Evolutionary conservation across 371 early-diverging fungal genomes (phyloP).

Genomic region (Mucor velutinosus): DNA sequence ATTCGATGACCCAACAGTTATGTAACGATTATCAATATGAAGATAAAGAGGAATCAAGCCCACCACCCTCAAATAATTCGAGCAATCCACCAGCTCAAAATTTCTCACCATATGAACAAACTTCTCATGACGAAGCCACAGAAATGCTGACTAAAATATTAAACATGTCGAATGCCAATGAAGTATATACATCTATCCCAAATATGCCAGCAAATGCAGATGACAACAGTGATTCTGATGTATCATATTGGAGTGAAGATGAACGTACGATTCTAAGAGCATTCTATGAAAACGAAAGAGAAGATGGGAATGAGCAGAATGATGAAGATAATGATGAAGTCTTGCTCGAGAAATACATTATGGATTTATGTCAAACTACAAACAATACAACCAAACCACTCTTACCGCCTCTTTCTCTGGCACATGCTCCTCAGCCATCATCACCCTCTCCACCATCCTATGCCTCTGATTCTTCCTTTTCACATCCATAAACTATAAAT

Average conservation of each 20-base stretch:
- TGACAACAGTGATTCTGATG: constrained; percentile 11
- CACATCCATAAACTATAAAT: not conserved
- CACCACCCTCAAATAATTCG: not conserved
- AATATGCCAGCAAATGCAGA: not conserved
- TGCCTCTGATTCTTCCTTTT: not conserved
- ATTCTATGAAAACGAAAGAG: constrained; percentile 22
- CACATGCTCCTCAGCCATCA: not conserved
- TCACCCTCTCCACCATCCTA: not conserved
- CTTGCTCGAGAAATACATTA: not conserved
- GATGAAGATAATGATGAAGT: constrained; percentile 10
- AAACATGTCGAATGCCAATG: constrained; percentile 17
- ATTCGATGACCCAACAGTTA: constrained; percentile 24
- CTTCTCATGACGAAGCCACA: constrained; percentile 3
- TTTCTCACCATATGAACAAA: not conserved
- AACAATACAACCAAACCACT: not conserved
- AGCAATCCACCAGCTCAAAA: not conserved
- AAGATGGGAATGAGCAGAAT: constrained; percentile 7
- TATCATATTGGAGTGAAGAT: constrained; percentile 19
- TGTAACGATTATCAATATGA: constrained; percentile 14
- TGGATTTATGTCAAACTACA: constrained; percentile 3
- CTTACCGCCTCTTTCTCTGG: not conserved
- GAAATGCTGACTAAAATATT: constrained; percentile 13
- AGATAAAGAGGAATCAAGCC: constrained; percentile 12
- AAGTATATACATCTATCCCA: not conserved
- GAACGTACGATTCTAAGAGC: constrained; percentile 16